Evolutionary conservation across 495 filamentous ascomycete genomes (phyloP), one percentile per base, ranked within the genome.

Genomic region (Penicillium desertorum): DNA sequence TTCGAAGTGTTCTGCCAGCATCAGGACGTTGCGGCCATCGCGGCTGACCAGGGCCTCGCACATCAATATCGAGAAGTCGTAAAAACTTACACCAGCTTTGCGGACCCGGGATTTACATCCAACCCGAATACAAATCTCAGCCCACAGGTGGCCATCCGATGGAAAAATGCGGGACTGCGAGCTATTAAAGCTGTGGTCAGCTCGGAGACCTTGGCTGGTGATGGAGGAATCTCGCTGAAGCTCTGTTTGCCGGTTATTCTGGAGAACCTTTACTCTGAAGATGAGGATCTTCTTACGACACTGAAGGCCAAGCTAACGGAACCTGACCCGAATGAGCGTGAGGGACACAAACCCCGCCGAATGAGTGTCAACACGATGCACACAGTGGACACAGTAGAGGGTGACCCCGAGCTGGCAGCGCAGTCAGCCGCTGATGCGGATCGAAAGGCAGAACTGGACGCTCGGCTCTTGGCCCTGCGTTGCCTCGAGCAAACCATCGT

Each of bases 1-100:
- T 96, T 95, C 63, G 86, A 88, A 64, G 85, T 86, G 9, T 92
- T 96, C 64, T 96, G 91, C 71, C 77, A 79, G 59, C 78, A 93
- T 68, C 87, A 93, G 71, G 90, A 95, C 62, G 85, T 83, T 52
- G 85, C 88, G 12, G 85, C 86, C 10, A 80, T 94, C 52, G 80
- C 88, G 12, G 88, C 86, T 48, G 91, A 96, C 66, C 88, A 93
- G 67, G 87, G 88, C 55, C 91, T 92, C 65, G 78, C 89, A 30
- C 81, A 72, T n/a, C 88, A 90, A 57, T 97, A 93, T 68, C 86
- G 91, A 58, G 81, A 86, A 39, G 86, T 96, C 37, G 85, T 96
- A 23, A 76, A 72, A 32, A 82, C 80, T 22, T 97, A 96, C 67
- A 89, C 92, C 22, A 76, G 81, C 19, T 91, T 92, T 66, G 92